These are phyloP conservation scores for Rhytidhysteron rufulum DNA, from an alignment of 2,329 filamentous ascomycete genomes.

Conservation along the genomic window DNA sequence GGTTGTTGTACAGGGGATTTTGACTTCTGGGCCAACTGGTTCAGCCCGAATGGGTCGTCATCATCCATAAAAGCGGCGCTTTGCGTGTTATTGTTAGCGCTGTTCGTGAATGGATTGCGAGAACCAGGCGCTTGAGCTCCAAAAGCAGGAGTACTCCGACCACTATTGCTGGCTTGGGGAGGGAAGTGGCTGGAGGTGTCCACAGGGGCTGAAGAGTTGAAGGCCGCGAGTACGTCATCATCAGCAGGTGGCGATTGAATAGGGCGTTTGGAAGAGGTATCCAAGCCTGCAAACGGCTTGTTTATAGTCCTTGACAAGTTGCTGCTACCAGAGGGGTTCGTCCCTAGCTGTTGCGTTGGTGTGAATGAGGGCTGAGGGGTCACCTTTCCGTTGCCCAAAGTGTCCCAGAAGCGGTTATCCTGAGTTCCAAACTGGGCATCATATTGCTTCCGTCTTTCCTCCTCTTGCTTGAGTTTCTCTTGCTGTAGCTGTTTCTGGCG, in stretches of 20 bases:
- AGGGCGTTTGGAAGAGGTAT: slow-evolving; percentile 27
- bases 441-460: slow-evolving; percentile 65
- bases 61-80: slow-evolving; percentile 52
- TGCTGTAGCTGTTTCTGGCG: slow-evolving; percentile 69
- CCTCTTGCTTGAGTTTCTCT: slow-evolving; percentile 72
- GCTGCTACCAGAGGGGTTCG: slow-evolving; percentile 19
- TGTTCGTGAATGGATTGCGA: slow-evolving; percentile 18
- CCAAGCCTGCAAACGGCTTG: slow-evolving; percentile 34
- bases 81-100: slow-evolving; percentile 13
- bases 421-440: slow-evolving; percentile 71
- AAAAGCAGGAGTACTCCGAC: slow-evolving; percentile 37
- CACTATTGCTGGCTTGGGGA: slow-evolving; percentile 32
- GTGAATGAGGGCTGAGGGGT: slow-evolving; percentile 42
- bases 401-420: slow-evolving; percentile 71
- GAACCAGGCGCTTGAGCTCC: slow-evolving; percentile 21
- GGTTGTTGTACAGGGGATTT: slow-evolving; percentile 18
- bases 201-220: slow-evolving; percentile 57
- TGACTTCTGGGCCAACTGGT: slow-evolving; percentile 52
- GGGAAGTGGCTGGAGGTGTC: slow-evolving; percentile 59
- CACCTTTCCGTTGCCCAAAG: slow-evolving; percentile 55
- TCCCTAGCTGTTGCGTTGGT: slow-evolving; percentile 18
- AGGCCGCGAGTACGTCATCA: slow-evolving; percentile 59
- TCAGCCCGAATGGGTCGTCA: slow-evolving; percentile 85
- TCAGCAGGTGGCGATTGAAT: slow-evolving; percentile 39
- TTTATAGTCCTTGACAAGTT: slow-evolving; percentile 34